Conservation (phyloP, 73 alveolate genomes). For the Symbiodinium pilosum region DNA sequence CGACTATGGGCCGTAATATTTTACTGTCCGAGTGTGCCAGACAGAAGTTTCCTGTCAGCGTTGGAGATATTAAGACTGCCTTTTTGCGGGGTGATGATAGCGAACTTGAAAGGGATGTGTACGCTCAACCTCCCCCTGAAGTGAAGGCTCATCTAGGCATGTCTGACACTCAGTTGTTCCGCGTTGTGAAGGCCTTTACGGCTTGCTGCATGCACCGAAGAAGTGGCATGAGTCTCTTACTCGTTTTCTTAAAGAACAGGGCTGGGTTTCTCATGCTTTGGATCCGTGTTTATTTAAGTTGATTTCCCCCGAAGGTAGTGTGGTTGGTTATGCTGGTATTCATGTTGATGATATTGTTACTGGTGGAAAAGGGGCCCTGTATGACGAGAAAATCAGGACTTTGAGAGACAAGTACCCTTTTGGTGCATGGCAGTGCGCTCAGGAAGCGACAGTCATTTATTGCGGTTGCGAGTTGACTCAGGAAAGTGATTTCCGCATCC, state of each 20-base stretch:
- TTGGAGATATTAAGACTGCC: conserved; percentile 31
- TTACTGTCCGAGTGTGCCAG: neutral
- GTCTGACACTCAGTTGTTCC: neutral
- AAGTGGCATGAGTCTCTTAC: neutral
- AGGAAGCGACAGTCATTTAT: neutral
- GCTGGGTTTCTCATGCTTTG: neutral
- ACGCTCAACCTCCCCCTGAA: neutral
- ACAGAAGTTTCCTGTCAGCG: neutral
- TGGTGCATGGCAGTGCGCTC: neutral
- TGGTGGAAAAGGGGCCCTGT: neutral
- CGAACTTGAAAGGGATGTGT: neutral
- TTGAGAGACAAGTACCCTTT: neutral
- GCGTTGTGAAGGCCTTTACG: neutral
- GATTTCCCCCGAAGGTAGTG: neutral
- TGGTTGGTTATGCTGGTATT: neutral
- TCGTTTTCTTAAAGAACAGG: neutral
- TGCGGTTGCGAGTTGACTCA: too few relatives aligned
- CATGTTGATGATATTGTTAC: conserved; percentile 11
- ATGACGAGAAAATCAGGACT: neutral
- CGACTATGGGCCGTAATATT: neutral
- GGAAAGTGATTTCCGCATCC: neutral
- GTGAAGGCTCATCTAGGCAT: neutral
- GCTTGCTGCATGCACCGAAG: conserved; percentile 6
- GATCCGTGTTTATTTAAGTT: neutral
- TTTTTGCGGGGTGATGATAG: conserved; percentile 4